Base-by-base conservation (phyloP, 192 early-diverging fungal genomes). In the Coemansia sp. region DNA sequence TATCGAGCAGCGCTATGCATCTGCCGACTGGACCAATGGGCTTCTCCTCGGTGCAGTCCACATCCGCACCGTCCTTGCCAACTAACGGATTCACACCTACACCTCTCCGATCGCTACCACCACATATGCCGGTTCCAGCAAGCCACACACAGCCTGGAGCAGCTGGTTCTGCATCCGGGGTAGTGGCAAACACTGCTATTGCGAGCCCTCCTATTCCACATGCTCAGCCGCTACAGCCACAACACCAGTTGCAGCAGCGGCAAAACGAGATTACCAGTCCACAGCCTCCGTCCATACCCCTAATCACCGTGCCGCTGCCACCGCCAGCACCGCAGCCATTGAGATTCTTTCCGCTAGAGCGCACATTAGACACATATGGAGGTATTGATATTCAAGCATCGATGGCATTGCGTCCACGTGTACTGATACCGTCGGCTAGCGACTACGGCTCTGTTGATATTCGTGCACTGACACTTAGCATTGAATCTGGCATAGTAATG, bases 401-500 rank as follows among this genome's bases (percentile, higher is more conserved):
- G 59, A 74, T 85, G 28, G 84, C 83, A 58, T 81, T 83, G 56
- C 73, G 79, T 15, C 74, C 87, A 13, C 85, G 75, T 8, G 74
- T 79, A 0, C 76, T 72, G 29, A 58, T 85, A 26, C 87, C 89
- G 21, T 37, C 66, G 9, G 43, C 74, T 20, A 58, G 64, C 59
- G 72, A 76, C 26, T 84, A 83, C 46, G 89, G 88, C 53, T 70
- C 85, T 21, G 82, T 91, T 10, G 90, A 93, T 62, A 82, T 92
- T n/a, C 89, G 88, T 26, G 87, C 88, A 4, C 70, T 94, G 42
- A 87, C 87, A 7, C 88, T 94, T 86, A 88, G 91, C 28, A 81
- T 94, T 7, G 90, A 91, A 67, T 91, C 88, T 5, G 87, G 87
- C 18, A 86, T 94, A 66, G 84, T 84, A 35, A 68, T 88, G 57